These are phyloP conservation scores for Xylariales sp. DNA, from an alignment of 2,329 filamentous ascomycete genomes.

Conservation along the genomic window DNA sequence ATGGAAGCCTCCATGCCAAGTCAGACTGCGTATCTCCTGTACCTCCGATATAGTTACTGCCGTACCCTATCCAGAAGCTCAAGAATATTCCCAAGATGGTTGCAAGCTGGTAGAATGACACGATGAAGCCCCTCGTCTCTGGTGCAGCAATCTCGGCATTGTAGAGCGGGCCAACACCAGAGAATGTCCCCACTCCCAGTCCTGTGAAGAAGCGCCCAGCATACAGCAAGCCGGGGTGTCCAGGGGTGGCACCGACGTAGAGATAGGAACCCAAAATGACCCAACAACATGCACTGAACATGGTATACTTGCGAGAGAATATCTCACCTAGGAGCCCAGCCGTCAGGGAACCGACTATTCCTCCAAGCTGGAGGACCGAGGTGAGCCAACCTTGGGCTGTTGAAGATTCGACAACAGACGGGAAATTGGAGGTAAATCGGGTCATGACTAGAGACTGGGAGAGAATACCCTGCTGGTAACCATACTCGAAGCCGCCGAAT, in stretches of 20 bases:
- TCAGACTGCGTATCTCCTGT: conserved; percentile 14
- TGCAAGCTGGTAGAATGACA: conserved; percentile 17
- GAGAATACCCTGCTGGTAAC: conserved; percentile 51
- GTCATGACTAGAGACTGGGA: conserved; percentile 50
- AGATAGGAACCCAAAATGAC: conserved; percentile 38
- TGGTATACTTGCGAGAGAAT: conserved; percentile 47
- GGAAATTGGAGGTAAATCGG: conserved; percentile 44
- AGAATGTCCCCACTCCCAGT: conserved; percentile 40
- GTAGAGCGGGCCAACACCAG: conserved; percentile 11
- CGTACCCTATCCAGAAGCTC: conserved; percentile 20
- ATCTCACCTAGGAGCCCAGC: conserved; percentile 49
- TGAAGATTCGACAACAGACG: conserved; percentile 38
- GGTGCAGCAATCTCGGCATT: conserved; percentile 21
- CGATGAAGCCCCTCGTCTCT: conserved; percentile 12
- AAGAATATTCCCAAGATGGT: conserved; percentile 23
- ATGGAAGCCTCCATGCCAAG: conserved; percentile 25
- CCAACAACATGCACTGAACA: conserved; percentile 41
- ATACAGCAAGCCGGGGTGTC: conserved; percentile 40
- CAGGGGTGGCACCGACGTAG: conserved; percentile 41
- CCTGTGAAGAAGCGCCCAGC: conserved; percentile 52
- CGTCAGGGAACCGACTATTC: conserved; percentile 50
- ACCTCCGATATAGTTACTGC: conserved; percentile 27
- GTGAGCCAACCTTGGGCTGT: conserved; percentile 39
- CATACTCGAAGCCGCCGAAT: conserved; percentile 48
- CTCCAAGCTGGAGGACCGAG: conserved; percentile 49